Evolutionary conservation across 106 monocot genomes (phyloP), one percentile per base, ranked within the genome.

Genomic region (Dactylorhiza incarnata): DNA sequence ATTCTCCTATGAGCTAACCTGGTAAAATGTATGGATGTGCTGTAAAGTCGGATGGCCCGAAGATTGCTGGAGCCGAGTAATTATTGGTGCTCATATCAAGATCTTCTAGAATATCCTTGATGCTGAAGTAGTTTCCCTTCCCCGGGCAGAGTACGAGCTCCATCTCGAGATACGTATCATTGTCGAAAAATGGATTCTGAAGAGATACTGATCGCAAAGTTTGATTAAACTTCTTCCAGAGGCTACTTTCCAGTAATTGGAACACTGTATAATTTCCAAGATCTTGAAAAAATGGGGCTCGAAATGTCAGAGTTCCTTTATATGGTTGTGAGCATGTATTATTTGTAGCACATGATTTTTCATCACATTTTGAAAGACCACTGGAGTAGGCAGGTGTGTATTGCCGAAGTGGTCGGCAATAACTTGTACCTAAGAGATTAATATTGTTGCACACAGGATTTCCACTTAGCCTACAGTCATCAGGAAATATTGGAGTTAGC

Each of bases 261-360:
- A 79, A 62, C 24, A 54, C 17, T 8, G 75, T 75, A 13, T 61
- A 6, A 29, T 81, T 73, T 54, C 6, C 20, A 4, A 83, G 9
- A 73, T 84, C 78, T 3, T 76, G 73, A 73, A 94, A 88, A 25
- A 47, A 83, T 45, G 90, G 94, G 7, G 86, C 88, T 84, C 90
- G 80, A 71, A 90, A 94, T 55, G 82, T 15, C 47, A 94, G 56
- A 23, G n/a, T 26, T 24, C 86, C 90, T 10, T 74, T 10, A 23
- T 89, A 94, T 14, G 94, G 94, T 46, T 81, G 47, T 9, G 78
- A 54, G 71, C 94, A 94, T n/a, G 7, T 48, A 56, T 74, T 58
- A 7, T 58, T 68, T 59, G 58, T 7, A 11, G 79, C 6, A 46
- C 83, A 85, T 53, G 75, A 73, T 3, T 16, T 7, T 45, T 6